Base-by-base conservation (phyloP, 208 protist genomes). In the Leishmania amazonensis region DNA sequence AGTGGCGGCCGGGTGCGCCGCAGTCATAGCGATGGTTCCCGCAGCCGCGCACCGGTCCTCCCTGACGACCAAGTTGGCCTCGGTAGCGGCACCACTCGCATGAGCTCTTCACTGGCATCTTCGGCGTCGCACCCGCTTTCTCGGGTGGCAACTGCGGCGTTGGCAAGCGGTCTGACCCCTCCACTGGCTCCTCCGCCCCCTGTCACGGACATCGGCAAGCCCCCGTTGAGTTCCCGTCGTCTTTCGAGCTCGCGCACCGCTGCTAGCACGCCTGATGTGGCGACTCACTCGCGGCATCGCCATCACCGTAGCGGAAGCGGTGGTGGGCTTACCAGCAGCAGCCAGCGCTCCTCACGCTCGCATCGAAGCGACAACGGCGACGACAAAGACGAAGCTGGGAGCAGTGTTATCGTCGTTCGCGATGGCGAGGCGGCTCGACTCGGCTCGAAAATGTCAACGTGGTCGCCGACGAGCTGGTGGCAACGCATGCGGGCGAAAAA, bases 181-280 rank as follows among this genome's bases (percentile, higher is more conserved):
- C 83, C 83, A 47, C 77, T 83, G 64, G 78, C 71, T 51, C 83
- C 76, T 21, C 78, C 77, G 28, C 80, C 83, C 62, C 78, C 82
- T 40, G 53, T 82, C 73, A 76, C 72, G 40, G 86, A 83, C 81
- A 82, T 88, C 15, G 90, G 90, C 71, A 91, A 91, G 58, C 90
- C 90, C 11, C 90, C 90, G 47, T 86, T 93, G 70, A 91, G 90
- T 72, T 85, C 84, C 1, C 88, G 88, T 8, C 81, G 85, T 19
- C 83, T 58, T 38, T 80, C 78, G 62, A 80, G 79, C 13, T 71
- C 74, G 24, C 70, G 67, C 1, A 57, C 42, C 21, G 70, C 73
- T 28, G 60, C 82, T 9, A 75, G 62, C 62, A 19, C 75, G 9
- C 15, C 78, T 19, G 65, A 76, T 38, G 21, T 40, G 17, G 53